Evolutionary conservation across 306 rosid genomes (phyloP).

Genomic region (Gastrolobium villosum): DNA sequence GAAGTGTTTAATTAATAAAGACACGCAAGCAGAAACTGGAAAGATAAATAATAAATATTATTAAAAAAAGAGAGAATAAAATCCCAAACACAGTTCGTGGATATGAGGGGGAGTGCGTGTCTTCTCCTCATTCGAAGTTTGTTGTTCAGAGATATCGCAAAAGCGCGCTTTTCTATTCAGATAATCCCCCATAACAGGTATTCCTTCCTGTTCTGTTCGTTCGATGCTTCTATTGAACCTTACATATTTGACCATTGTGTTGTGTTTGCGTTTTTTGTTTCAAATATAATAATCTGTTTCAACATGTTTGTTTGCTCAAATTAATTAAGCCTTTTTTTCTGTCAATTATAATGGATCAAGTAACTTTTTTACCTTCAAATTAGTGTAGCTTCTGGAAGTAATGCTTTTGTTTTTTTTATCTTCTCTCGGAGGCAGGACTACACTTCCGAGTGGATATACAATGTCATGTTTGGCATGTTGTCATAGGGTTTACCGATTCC

Average conservation of each 20-base stretch:
- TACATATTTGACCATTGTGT: too few relatives aligned
- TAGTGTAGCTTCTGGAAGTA: too few relatives aligned
- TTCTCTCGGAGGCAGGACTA: conserved; percentile 19
- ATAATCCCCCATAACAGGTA: background rate
- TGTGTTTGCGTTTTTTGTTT: too few relatives aligned
- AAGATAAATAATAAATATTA: background rate
- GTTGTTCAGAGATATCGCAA: conserved; percentile 37
- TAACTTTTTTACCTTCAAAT: too few relatives aligned
- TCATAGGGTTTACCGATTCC: conserved; percentile 22
- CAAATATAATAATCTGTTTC: too few relatives aligned
- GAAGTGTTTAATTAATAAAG: background rate
- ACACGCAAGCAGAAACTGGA: background rate
- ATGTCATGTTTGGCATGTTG: background rate
- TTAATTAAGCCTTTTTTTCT: too few relatives aligned
- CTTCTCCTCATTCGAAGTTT: conserved; percentile 48
- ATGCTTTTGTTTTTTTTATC: background rate
- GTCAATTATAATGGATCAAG: too few relatives aligned
- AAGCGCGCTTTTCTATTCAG: conserved; percentile 30
- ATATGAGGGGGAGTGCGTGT: conserved; percentile 52
- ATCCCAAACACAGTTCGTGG: conserved; percentile 33
- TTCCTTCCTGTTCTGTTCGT: background rate
- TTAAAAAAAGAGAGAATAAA: background rate
- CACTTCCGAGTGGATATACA: conserved; percentile 33
- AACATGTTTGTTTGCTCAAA: too few relatives aligned
- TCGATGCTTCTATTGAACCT: too few relatives aligned